phyloP scores from a whole-genome alignment of 495 filamentous ascomycete species.

The Penicillium arizonense region DNA sequence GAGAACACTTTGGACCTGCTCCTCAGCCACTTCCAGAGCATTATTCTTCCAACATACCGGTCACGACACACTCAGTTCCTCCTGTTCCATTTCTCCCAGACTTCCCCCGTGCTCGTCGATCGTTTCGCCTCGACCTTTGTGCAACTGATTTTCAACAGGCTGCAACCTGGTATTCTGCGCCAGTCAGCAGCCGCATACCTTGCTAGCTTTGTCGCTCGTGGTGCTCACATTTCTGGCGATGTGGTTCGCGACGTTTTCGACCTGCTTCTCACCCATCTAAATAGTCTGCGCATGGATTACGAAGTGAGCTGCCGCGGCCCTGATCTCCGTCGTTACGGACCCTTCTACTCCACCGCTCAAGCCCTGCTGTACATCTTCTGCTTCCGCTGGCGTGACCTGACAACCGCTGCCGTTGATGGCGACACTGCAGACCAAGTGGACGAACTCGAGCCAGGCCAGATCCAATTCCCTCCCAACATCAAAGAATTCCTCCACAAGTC shows the following conservation, averaged over 20 bases:
- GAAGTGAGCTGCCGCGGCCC: slow-evolving; percentile 73
- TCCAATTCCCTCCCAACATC: slow-evolving; percentile 70
- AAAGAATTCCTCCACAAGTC: slow-evolving; percentile 68
- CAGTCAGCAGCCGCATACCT: slow-evolving; percentile 90
- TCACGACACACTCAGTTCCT: slow-evolving; percentile 88
- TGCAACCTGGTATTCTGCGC: slow-evolving; percentile 63
- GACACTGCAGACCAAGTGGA: slow-evolving; percentile 51
- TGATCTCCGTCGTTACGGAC: slow-evolving; percentile 75
- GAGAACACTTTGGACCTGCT: slow-evolving; percentile 65
- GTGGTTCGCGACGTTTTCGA: slow-evolving; percentile 76
- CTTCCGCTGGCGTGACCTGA: slow-evolving; percentile 93
- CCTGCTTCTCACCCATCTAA: slow-evolving; percentile 70
- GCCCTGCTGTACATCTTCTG: slow-evolving; percentile 94
- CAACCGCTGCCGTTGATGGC: slow-evolving; percentile 52
- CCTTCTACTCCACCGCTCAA: slow-evolving; percentile 88
- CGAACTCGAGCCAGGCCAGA: slow-evolving; percentile 57
- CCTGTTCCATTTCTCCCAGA: slow-evolving; percentile 89
- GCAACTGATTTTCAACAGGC: slow-evolving; percentile 61
- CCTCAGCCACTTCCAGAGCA: slow-evolving; percentile 75
- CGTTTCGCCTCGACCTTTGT: slow-evolving; percentile 79
- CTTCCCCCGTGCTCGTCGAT: slow-evolving; percentile 68
- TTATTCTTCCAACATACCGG: slow-evolving; percentile 84
- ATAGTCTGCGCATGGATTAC: slow-evolving; percentile 60
- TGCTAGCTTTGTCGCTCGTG: slow-evolving; percentile 87
- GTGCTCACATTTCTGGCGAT: slow-evolving; percentile 70